Base-by-base conservation (phyloP, 1,139 yeast species). In the Pichia sp. region DNA sequence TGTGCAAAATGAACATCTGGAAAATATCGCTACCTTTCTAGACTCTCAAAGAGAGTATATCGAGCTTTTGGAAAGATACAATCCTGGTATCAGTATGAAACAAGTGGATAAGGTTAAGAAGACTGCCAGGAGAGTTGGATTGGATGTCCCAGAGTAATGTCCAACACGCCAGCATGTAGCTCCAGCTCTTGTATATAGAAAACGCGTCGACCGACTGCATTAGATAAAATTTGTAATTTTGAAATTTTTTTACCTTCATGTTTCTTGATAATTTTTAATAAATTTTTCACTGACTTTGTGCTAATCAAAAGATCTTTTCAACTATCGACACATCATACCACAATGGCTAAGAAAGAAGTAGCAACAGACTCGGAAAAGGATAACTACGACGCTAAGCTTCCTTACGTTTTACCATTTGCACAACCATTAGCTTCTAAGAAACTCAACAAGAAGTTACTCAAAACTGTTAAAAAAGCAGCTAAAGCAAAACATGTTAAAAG, bases 401-500 rank as follows among this genome's bases (percentile, higher is more conserved):
- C 96, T 43, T 97, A 97, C 24, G 80, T 86, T 49, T 76, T 92
- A 61, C 85, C 96, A 52, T 92, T 94, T 68, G 97, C 98, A 48
- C 74, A 82, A 63, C 99, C 99, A 53, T 76, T 94, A 63, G 99
- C 98, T 20, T 82, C 96, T 44, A 94, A 94, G 74, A 94, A 94
- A 70, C 73, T 90, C 67, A 94, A 92, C 76, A 94, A 94, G 72
- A 92, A 92, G 71, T 83, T 92, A 35, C 79, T 94, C 63, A 94
- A 94, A 73, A 87, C 96, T 42, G 95, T 94, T 56, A 94, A 92
- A 77, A 90, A 88, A 69, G 96, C 97, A 12, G 88, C 97, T 49
- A 92, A 92, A 72, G 95, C 96, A 56, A 92, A 94, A 73, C 97
- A 92, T 69, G 97, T 94, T 61, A 90, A 89, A 74, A 80, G 98